phyloP scores from a whole-genome alignment of 805 yeast species.

The Kluyveromyces aestuarii region DNA sequence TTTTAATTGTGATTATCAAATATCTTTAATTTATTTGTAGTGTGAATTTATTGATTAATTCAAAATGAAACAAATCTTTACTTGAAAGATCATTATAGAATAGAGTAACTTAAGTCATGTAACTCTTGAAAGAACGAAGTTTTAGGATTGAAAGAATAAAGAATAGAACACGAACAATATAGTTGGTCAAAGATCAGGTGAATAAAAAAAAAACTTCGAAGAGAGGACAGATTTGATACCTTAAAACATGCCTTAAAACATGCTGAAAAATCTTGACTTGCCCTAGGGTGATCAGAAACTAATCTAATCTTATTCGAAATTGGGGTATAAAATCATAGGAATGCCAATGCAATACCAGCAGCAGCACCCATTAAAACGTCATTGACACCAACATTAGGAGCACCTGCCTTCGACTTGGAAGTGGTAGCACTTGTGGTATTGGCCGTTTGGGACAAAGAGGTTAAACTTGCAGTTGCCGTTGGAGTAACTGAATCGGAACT shows the following conservation, averaged over 20 bases:
- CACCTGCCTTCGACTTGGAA: conserved; percentile 27
- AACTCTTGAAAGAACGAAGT: not conserved
- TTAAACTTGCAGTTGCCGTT: conserved; percentile 14
- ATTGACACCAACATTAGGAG: conserved; percentile 18
- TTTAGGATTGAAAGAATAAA: not conserved
- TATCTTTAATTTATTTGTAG: too few species aligned
- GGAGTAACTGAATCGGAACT: not conserved
- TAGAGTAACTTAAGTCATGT: not conserved
- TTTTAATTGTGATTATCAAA: not conserved
- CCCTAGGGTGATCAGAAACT: too few species aligned
- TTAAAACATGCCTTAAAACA: too few species aligned
- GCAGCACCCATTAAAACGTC: conserved; percentile 24
- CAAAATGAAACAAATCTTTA: too few species aligned
- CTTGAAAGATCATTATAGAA: not conserved
- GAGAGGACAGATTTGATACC: not conserved
- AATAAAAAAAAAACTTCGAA: not conserved
- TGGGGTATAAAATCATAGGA: conserved; percentile 2
- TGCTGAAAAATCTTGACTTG: too few species aligned
- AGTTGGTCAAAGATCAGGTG: not conserved
- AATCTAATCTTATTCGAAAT: not conserved
- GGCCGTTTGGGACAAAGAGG: conserved; percentile 2
- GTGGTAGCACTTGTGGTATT: conserved; percentile 14
- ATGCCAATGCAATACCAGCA: conserved; percentile 5
- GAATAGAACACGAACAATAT: not conserved
- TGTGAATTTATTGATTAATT: too few species aligned